Conservation (phyloP, 2,329 filamentous ascomycete genomes). For the Proliferodiscus dingleyae region DNA sequence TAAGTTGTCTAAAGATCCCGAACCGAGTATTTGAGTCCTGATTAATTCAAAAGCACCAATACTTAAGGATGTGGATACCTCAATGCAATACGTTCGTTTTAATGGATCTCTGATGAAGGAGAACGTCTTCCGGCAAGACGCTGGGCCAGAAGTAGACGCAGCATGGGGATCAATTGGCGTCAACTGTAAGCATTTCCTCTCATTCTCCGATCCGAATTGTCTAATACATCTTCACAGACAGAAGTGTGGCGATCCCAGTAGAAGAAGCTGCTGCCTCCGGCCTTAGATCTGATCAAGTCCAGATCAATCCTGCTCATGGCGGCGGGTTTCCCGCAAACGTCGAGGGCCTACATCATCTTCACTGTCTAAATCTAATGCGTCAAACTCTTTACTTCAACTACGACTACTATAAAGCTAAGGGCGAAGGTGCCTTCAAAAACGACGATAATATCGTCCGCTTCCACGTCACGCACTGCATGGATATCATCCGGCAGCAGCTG, state of each 20-base stretch:
- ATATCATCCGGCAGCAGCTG: constrained; percentile 49
- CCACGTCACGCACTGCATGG: constrained; percentile 51
- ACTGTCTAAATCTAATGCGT: constrained; percentile 51
- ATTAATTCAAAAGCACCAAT: constrained; percentile 29
- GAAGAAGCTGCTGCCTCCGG: constrained; percentile 39
- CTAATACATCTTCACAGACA: constrained; percentile 27
- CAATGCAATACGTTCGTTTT: constrained; percentile 39
- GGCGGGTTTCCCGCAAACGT: constrained; percentile 47
- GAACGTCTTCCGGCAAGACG: constrained; percentile 44
- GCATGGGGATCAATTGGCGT: constrained; percentile 48
- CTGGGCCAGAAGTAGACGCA: constrained; percentile 45
- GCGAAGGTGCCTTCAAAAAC: constrained; percentile 45
- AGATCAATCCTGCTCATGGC: constrained; percentile 45
- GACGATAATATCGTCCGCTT: constrained; percentile 42
- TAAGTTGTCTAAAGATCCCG: constrained; percentile 8
- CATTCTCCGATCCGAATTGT: not conserved
- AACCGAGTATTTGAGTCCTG: not conserved
- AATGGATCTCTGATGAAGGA: constrained; percentile 50
- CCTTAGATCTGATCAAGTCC: constrained; percentile 44
- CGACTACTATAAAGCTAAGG: constrained; percentile 43
- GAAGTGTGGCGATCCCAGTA: constrained; percentile 36
- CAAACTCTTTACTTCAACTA: constrained; percentile 49
- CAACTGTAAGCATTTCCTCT: constrained; percentile 37
- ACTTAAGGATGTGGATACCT: constrained; percentile 37
- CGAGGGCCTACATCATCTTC: constrained; percentile 43